Evolutionary conservation across 129 eudicot genomes (phyloP).

Genomic region (Saussurea involucrata): DNA sequence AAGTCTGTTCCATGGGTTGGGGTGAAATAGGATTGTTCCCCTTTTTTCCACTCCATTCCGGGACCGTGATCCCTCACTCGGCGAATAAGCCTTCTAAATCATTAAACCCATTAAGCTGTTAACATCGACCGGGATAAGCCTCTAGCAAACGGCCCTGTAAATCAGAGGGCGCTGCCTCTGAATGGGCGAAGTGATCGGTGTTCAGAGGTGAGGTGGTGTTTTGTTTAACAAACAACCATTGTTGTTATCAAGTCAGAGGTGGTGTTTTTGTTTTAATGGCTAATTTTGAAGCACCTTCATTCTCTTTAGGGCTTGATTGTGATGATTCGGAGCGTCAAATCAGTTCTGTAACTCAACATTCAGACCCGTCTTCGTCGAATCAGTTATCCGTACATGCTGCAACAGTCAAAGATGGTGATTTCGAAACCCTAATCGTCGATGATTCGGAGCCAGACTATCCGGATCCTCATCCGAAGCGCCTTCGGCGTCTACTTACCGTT

Average conservation of each 20-base stretch:
- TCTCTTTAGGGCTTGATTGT: constrained; percentile 26
- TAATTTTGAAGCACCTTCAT: constrained; percentile 29
- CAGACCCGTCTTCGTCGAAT: not conserved
- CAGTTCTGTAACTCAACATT: not conserved
- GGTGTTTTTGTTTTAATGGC: constrained; percentile 1
- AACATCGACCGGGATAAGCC: too few species aligned
- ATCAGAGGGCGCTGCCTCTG: not conserved
- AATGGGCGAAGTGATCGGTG: not conserved
- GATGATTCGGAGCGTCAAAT: constrained; percentile 22
- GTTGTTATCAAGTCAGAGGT: not conserved
- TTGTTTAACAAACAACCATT: too few species aligned
- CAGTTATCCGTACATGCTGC: not conserved
- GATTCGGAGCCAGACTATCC: constrained; percentile 34
- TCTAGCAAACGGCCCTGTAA: too few species aligned
- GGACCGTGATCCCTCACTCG: too few species aligned
- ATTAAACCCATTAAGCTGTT: too few species aligned
- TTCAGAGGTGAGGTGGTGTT: too few species aligned
- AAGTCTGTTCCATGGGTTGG: too few species aligned
- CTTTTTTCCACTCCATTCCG: too few species aligned
- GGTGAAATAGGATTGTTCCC: too few species aligned
- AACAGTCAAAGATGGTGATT: constrained; percentile 36
- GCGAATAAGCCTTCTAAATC: too few species aligned
- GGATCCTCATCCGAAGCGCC: constrained; percentile 38
- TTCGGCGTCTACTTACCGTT: constrained; percentile 39
- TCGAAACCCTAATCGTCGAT: constrained; percentile 31